A percentile compares a stretch with the other conserved stretches of the same genome.
phyloP scores from a whole-genome alignment of 2,329 filamentous ascomycete species.

The Phyllosticta citribraziliensis region DNA sequence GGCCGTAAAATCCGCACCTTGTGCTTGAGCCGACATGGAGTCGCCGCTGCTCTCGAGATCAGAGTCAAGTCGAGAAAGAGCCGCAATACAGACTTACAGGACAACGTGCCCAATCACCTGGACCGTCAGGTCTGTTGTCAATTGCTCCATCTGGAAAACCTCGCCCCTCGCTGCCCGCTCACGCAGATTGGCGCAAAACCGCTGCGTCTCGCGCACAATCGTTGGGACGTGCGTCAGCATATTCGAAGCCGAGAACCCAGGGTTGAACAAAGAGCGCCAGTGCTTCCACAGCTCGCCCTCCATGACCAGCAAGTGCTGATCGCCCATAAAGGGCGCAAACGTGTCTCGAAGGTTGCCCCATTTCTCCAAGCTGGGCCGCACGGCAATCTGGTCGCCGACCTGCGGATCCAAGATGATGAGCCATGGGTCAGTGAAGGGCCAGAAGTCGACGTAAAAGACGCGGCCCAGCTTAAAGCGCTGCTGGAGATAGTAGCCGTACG shows the following conservation, averaged over 20 bases:
- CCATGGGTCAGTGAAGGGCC: constrained; percentile 1
- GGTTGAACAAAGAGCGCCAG: constrained; percentile 15
- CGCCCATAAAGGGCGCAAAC: constrained; percentile 1
- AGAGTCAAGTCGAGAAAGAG: constrained; percentile 14
- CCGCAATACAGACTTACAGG: background rate
- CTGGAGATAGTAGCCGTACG: background rate
- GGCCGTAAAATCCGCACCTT: background rate
- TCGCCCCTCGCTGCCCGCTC: background rate
- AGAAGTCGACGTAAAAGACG: constrained; percentile 6
- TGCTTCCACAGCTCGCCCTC: constrained; percentile 18
- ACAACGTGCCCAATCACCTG: constrained; percentile 9
- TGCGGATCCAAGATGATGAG: background rate
- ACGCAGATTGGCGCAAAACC: constrained; percentile 9
- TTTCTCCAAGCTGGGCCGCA: background rate
- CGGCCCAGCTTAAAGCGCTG: constrained; percentile 1
- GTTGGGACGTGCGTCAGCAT: constrained; percentile 14
- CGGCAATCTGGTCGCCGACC: background rate
- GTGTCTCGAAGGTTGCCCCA: background rate
- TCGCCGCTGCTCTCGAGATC: constrained; percentile 14
- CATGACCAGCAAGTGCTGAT: constrained; percentile 2
- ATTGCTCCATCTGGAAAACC: constrained; percentile 2
- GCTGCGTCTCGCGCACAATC: constrained; percentile 16
- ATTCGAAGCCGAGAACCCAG: constrained; percentile 17
- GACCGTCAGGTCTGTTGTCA: constrained; percentile 1
- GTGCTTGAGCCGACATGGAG: background rate